Base-by-base conservation (phyloP, 371 early-diverging fungal species). In the Coemansia sp. region DNA sequence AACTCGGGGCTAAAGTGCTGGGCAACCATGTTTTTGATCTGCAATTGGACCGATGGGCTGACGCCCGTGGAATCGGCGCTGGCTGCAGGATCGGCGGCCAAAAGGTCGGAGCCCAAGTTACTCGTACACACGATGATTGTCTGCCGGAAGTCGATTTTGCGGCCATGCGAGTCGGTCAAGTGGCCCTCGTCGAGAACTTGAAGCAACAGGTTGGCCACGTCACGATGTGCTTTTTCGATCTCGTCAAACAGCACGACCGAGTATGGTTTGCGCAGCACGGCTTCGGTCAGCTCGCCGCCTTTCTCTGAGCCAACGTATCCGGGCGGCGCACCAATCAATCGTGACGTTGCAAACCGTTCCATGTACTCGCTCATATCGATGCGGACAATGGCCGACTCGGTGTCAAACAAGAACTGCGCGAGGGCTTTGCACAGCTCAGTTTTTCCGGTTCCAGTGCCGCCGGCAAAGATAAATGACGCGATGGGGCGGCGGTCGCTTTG, bases 281-380 rank as follows among this genome's bases (percentile, higher is more conserved):
- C 90, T 71, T 97, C 96, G 51, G 96, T 95, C 47, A 97, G 80
- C 62, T 92, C 88, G 30, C 96, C 96, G 28, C 94, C 95, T 67
- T 91, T 87, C 64, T 92, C 93, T 18, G 89, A 88, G 5, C 93
- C 92, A n/a, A 92, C 86, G 64, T 93, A 92, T 2, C 92, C 96
- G 4, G 97, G 94, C 44, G 95, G 93, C 7, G 94, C 92, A 37
- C 97, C 97, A 64, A 96, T 88, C 54, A 97, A 82, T 23, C 94
- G 91, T 30, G 91, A 90, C 0, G 94, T 89, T 50, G 93, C 87
- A 67, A 85, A 80, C 47, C 68, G 72, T 80, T 90, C 89, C 91
- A 91, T 90, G 82, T 93, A 91, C 79, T 97, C 95, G 75, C 89
- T 89, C 96, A 96, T 96, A 72, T 97, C 97, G 54, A 96, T 85